Conservation (phyloP, 768 basidiomycete species). For the Candolleomyces efflorescens region DNA sequence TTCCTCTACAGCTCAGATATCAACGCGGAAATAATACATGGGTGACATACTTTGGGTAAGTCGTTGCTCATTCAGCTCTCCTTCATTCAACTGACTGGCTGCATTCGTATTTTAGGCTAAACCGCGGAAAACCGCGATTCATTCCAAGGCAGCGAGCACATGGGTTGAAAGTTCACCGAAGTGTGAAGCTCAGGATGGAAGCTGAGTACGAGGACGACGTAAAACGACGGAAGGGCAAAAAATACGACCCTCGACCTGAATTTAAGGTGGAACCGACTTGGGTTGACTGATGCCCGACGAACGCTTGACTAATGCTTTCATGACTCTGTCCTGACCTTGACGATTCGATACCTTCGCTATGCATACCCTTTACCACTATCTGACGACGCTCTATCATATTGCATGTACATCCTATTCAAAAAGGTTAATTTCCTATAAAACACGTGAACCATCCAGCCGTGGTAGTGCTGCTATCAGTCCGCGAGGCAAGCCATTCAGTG, state of each 20-base stretch:
- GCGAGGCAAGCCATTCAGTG: background rate
- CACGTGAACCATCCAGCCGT: background rate
- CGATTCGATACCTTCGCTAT: too few species aligned
- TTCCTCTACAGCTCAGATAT: slow-evolving; percentile 40
- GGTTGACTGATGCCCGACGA: slow-evolving; percentile 15
- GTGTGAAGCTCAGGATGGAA: slow-evolving; percentile 51
- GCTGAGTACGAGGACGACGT: slow-evolving; percentile 35
- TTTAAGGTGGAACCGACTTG: slow-evolving; percentile 20
- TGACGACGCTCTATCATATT: too few species aligned
- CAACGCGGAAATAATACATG: slow-evolving; percentile 34
- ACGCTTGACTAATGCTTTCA: too few species aligned
- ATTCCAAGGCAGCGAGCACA: slow-evolving; percentile 38
- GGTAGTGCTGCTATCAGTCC: background rate
- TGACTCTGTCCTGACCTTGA: too few species aligned
- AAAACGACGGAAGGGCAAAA: slow-evolving; percentile 23
- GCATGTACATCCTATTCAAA: too few species aligned
- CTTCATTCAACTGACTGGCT: background rate
- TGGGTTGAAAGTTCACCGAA: slow-evolving; percentile 47
- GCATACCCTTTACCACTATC: too few species aligned
- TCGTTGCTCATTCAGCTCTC: slow-evolving; percentile 1
- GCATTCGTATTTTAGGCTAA: slow-evolving; percentile 22
- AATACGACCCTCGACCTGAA: slow-evolving; percentile 21
- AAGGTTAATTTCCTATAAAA: too few species aligned
- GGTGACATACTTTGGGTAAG: slow-evolving; percentile 31
- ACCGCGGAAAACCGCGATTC: slow-evolving; percentile 30